Base-by-base conservation (phyloP, 2,329 filamentous ascomycete genomes). In the Penicillium frequentans region DNA sequence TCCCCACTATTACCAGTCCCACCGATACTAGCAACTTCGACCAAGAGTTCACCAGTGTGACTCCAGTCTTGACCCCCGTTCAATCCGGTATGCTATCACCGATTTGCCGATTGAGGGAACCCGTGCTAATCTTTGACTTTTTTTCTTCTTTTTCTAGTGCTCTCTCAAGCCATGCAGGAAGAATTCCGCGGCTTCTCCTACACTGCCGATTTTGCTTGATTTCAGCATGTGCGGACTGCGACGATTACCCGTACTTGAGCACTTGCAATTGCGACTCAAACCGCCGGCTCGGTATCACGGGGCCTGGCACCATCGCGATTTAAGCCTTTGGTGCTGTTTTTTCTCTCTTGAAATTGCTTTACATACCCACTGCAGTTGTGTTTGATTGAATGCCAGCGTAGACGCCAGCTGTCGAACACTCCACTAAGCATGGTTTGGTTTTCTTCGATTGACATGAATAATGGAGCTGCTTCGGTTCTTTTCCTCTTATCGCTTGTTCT, bases 1-100 rank as follows among this genome's bases (percentile, higher is more conserved):
- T 93, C 75, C 95, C 95, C 19, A 86, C 86, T 37, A 96, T 99
- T 69, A 95, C 90, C 77, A 96, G 85, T 73, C 85, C 93, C 9
- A 97, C 95, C 44, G 95, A 99, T 79, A 99, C 95, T n/a, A 97
- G 93, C 82, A 99, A 99, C 79, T 99, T 99, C 75, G 95, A 99
- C 74, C 91, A 90, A 47, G 95, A 99, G 74, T 99, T 99, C 73
- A 99, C 95, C 1, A 98, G 93, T 71, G 95, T 99, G 54, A 99
- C 95, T 43, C 95, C 95, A 1, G 95, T 99, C 56, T 83, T 99
- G 65, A 99, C 95, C 29, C 95, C 95, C 51, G 95, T 99, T 54
- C 93, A 98, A 78, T 96, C 91, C 77, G 92, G 93, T 96, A 89
- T 81, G 90, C 8, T 42, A 23, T 19, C 24, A n/a, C 24, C 14